These are phyloP conservation scores for Phytophthora multivora DNA, from an alignment of 352 stramenopile species.

Conservation along the genomic window DNA sequence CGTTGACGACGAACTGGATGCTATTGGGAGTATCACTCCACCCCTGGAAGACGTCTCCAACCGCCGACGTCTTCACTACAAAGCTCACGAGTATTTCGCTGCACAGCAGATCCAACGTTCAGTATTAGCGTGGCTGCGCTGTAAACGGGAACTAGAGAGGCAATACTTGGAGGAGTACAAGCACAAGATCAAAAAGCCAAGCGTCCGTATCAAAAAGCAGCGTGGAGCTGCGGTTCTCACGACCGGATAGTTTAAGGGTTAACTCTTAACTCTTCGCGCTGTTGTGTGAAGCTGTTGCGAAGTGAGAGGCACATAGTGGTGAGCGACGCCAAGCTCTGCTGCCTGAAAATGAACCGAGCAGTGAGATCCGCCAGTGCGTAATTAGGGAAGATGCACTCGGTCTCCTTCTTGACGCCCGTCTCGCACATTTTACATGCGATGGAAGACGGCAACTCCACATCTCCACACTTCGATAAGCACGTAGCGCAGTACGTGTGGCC, in stretches of 20 bases:
- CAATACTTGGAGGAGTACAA: constrained; percentile 77
- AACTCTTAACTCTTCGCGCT: constrained; percentile 24
- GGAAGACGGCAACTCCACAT: constrained; percentile 40
- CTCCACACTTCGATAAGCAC: constrained; percentile 52
- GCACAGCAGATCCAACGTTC: constrained; percentile 56
- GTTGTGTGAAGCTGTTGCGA: constrained; percentile 58
- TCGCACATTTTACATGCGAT: constrained; percentile 66
- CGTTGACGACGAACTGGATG: constrained; percentile 29
- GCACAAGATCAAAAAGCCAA: constrained; percentile 78
- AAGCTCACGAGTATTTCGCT: constrained; percentile 71
- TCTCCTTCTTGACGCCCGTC: constrained; percentile 21
- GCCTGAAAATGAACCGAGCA: constrained; percentile 73
- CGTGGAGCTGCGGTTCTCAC: constrained; percentile 66
- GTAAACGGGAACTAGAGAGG: constrained; percentile 65
- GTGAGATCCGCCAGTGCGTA: constrained; percentile 72
- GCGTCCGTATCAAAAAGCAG: constrained; percentile 62
- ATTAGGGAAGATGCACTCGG: constrained; percentile 69
- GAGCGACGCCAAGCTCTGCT: constrained; percentile 67
- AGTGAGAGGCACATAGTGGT: constrained; percentile 77
- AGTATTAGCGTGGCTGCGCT: constrained; percentile 53
- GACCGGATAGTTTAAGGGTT: constrained; percentile 40
- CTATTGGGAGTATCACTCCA: constrained; percentile 36
- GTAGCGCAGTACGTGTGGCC: constrained; percentile 74
- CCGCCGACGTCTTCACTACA: constrained; percentile 49
- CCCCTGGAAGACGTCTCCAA: constrained; percentile 9